Conservation (phyloP, 352 stramenopile species). For the Elongisporangium undulatum region DNA sequence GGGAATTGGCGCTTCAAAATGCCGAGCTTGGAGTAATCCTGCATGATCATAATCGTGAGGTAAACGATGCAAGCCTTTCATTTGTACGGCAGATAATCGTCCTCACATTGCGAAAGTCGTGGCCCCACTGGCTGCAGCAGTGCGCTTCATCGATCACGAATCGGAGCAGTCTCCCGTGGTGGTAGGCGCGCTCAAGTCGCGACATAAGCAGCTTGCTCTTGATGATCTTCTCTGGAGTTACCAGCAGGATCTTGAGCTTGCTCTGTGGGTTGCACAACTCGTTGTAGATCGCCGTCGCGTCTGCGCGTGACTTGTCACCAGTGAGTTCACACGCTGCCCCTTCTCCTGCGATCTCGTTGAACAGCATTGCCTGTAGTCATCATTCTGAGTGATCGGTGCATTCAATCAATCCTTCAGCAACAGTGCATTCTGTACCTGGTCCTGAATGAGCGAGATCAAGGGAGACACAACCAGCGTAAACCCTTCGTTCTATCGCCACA, state of each 20-base stretch:
- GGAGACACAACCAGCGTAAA: conserved; percentile 92
- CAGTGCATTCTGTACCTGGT: conserved; percentile 59
- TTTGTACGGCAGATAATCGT: not conserved
- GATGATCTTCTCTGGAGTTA: conserved; percentile 92
- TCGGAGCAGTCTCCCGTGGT: conserved; percentile 66
- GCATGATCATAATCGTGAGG: conserved; percentile 6
- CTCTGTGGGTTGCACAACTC: conserved; percentile 72
- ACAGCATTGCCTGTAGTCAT: conserved; percentile 47
- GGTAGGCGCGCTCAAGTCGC: conserved; percentile 89
- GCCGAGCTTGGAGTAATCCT: conserved; percentile 92
- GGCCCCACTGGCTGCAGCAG: conserved; percentile 81
- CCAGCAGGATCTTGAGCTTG: conserved; percentile 80
- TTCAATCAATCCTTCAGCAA: not conserved
- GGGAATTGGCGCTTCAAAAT: conserved; percentile 90
- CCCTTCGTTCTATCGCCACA: conserved; percentile 25
- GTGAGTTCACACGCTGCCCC: conserved; percentile 44
- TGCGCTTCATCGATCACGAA: conserved; percentile 94
- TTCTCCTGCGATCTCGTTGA: conserved; percentile 61
- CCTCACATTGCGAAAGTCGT: conserved; percentile 73
- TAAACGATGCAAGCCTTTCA: not conserved
- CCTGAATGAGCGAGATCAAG: conserved; percentile 90
- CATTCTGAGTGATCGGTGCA: not conserved
- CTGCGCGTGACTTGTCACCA: conserved; percentile 43
- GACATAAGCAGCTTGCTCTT: conserved; percentile 88
- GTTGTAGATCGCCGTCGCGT: conserved; percentile 64